Evolutionary conservation across 257 asterid species (phyloP), one percentile per base, ranked within the genome.

Genomic region (Ocimum tenuiflorum): DNA sequence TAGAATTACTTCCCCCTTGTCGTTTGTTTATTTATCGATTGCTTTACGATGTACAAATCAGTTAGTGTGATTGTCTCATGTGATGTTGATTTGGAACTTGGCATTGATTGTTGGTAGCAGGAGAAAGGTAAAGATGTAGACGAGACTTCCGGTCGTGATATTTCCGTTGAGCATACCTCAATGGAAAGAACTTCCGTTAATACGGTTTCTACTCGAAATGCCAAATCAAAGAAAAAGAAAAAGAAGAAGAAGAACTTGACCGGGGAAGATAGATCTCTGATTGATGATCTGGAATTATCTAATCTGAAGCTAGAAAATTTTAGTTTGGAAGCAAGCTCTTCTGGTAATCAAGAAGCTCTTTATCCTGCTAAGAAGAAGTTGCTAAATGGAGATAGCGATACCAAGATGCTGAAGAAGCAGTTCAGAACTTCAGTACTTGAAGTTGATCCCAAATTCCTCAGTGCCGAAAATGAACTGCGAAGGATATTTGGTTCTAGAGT

Each of bases 401-500:
- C 54, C 49, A 70, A 49, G 55, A 50, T 60, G 75, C 70, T 58
- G 70, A 81, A 70, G 74, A 79, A 74, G 72, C 84, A 77, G 38
- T 48, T 35, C 59, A 76, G 75, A 27, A 73, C 81, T 38, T 75
- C 85, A 23, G 70, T 87, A 70, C 76, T 92, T 59, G 87, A 76
- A 73, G 83, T 92, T 55, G 94, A 92, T 69, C 98, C 95, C 59
- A 84, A 85, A 71, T 84, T 78, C 79, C 95, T 92, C 8, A 82
- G 76, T 79, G 96, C 96, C 7, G 97, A 92, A 68, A 92, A 86
- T 78, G 98, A 92, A 83, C 67, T 92, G 64, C 83, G 95, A 52
- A 85, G 96, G 77, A 92, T 92, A 68, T 92, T 92, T 74, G 98
- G 98, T 73, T 81, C 95, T 53, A 82, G 68, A 78, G 97, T 92